phyloP scores from a whole-genome alignment of 2,329 filamentous ascomycete genomes.

The Ascomycota sp. region DNA sequence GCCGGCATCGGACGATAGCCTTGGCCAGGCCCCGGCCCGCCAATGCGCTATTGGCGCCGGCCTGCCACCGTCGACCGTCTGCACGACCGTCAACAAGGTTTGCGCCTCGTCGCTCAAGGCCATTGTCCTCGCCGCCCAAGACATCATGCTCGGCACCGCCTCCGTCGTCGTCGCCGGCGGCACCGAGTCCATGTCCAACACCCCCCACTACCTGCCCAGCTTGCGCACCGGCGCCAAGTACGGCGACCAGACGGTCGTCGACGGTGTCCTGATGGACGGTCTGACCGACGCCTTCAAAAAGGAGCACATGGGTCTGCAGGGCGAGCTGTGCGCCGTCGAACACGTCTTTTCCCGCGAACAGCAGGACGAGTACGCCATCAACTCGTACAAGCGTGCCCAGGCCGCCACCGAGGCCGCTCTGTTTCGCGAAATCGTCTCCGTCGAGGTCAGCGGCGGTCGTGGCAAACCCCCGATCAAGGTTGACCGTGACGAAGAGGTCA shows the following conservation, averaged over 20 bases:
- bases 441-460: constrained; percentile 69
- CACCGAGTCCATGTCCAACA: constrained; percentile 95
- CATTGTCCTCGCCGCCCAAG: constrained; percentile 82
- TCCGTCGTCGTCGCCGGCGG: constrained; percentile 84
- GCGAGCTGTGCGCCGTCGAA: constrained; percentile 75
- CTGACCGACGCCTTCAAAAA: constrained; percentile 86
- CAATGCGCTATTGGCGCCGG: constrained; percentile 83
- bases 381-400: constrained; percentile 83
- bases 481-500: constrained; percentile 80
- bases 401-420: constrained; percentile 58
- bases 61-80: constrained; percentile 54
- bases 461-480: constrained; percentile 70
- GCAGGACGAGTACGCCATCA: constrained; percentile 91
- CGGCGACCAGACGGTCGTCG: constrained; percentile 69
- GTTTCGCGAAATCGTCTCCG: constrained; percentile 75
- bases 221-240: constrained; percentile 81
- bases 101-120: constrained; percentile 91
- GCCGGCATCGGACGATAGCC: constrained; percentile 22
- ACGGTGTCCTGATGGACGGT: constrained; percentile 84
- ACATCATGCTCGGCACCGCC: constrained; percentile 89
- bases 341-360: constrained; percentile 60
- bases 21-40: constrained; percentile 87
- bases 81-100: constrained; percentile 96
- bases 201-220: constrained; percentile 80
- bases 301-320: constrained; percentile 88